Conservation (phyloP, 805 yeast species). For the Candida sphagnicola region DNA sequence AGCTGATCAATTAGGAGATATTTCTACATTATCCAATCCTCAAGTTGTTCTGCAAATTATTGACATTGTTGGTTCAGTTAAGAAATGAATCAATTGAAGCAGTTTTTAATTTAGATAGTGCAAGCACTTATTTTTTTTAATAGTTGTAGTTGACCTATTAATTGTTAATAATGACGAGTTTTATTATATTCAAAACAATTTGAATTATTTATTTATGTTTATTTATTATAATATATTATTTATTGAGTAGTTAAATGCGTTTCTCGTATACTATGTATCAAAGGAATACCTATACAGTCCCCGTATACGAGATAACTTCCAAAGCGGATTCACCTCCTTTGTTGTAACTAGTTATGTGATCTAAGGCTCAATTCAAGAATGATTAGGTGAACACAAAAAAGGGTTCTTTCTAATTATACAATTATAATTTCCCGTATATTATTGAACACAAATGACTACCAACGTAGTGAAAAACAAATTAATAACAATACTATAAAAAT, state of each 20-base stretch:
- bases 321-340: no score
- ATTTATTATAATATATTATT: conserved; percentile 4
- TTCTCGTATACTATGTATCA: no score
- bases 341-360: no score
- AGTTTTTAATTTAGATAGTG: background rate
- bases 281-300: no score
- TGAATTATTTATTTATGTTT: conserved; percentile 3
- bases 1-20: conserved; percentile 89
- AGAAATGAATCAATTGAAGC: conserved; percentile 8
- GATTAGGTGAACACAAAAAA: no score
- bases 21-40: conserved; percentile 86
- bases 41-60: conserved; percentile 76
- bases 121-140: background rate
- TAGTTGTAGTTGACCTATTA: conserved; percentile 4
- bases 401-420: no score
- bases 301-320: no score
- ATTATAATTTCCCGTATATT: background rate
- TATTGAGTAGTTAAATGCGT: conserved; percentile 1
- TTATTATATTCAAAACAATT: background rate
- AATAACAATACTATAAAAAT: no score
- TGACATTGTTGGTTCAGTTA: conserved; percentile 49
- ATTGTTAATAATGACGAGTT: conserved; percentile 1
- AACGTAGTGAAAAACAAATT: no score
- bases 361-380: no score
- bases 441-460: no score